Evolutionary conservation across 1,139 yeast genomes (phyloP), one percentile per base, ranked within the genome.

Genomic region (Geotrichum histeridarum): DNA sequence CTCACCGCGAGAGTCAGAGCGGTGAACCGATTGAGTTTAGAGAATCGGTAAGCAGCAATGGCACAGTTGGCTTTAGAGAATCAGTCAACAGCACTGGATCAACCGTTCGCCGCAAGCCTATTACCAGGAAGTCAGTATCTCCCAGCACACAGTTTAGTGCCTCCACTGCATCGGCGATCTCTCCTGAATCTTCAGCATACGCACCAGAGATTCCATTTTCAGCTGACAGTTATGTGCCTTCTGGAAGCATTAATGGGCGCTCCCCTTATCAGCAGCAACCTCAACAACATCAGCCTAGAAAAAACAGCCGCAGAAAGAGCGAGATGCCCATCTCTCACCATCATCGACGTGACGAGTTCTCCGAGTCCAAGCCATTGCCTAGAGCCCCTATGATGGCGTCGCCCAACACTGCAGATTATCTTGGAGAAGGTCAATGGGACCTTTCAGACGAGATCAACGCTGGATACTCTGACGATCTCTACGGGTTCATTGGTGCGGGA

Each of bases 401-500:
- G 7, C 42, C 42, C n/a, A 8, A 8, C 11, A 30, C 35, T 22
- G 41, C 39, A 5, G 49, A 36, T 4, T 50, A 53, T 22, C 53
- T 56, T 44, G 64, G 62, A 8, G 62, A 57, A 27, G 65, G 64
- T 14, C 70, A 67, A 52, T 66, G 67, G 60, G 69, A 67, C 53
- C 61, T 68, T 31, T 62, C 65, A 27, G 58, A 62, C 48, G 64
- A 67, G 55, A 65, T 68, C 53, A 69, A 69, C 53, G 70, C 64
- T 38, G 69, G 71, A 32, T 69, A 68, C 54, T 68, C 70, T 12
- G 72, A 68, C 42, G 52, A 53, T 41, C 48, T 53, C n/a, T 48
- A 53, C 35, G 55, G 52, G 37, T 48, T 53, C 35, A 50, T 53
- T 41, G 46, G 46, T 31, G 36, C 32, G n/a, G 37, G 37, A 33